Evolutionary conservation across 345 rosid genomes (phyloP).

Genomic region (Eucalyptus sideroxylon): DNA sequence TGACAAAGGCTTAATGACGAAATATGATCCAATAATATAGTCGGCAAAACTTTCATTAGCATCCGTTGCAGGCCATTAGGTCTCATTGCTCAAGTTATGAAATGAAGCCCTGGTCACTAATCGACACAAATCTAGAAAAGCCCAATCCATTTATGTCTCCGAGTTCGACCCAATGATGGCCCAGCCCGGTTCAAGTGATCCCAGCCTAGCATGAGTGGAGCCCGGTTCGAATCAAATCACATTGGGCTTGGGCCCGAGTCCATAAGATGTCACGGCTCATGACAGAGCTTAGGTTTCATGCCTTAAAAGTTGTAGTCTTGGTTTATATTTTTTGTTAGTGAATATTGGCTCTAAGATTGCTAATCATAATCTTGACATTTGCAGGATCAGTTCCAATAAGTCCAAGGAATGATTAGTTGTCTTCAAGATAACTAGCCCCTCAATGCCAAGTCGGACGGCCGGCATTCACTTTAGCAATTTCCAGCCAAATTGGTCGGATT

Average conservation of each 20-base stretch:
- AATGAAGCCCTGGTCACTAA: background rate
- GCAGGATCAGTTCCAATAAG: background rate
- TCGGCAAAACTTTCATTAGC: background rate
- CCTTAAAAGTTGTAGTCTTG: background rate
- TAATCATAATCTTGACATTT: background rate
- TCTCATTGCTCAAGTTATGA: background rate
- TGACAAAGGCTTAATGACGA: background rate
- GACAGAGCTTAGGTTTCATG: background rate
- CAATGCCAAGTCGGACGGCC: accelerated
- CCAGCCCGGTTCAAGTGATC: background rate
- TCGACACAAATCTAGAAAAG: background rate
- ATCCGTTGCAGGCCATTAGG: background rate
- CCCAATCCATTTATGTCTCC: background rate
- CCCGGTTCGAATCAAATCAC: background rate
- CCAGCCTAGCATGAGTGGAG: background rate
- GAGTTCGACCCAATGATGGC: background rate
- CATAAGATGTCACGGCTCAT: background rate
- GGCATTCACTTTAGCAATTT: accelerated
- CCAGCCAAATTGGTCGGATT: accelerated
- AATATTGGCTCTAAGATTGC: background rate
- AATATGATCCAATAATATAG: background rate
- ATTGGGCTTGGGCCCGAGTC: background rate
- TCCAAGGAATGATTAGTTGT: background rate
- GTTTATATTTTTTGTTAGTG: background rate
- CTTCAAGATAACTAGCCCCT: too few species aligned